Conservation (phyloP, 2,329 filamentous ascomycete genomes). For the Neonectria faginata region DNA sequence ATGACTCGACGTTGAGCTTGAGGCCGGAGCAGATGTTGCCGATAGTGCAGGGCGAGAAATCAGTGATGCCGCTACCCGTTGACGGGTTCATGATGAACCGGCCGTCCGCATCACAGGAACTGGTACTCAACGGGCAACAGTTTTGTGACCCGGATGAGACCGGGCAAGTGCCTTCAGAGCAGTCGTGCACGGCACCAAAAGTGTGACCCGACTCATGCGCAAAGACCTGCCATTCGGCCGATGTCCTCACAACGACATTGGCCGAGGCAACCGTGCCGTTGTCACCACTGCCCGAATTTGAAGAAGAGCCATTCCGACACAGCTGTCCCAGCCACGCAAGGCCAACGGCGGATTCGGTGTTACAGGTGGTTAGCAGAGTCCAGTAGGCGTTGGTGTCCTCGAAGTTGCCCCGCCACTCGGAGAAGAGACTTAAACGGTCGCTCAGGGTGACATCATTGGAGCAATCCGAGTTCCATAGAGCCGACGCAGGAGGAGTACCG, state of each 20-base stretch:
- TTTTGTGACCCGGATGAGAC: slow-evolving; percentile 63
- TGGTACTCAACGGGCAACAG: slow-evolving; percentile 82
- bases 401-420: slow-evolving; percentile 83
- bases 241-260: slow-evolving; percentile 88
- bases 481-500: slow-evolving; percentile 70
- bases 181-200: slow-evolving; percentile 96
- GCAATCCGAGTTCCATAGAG: slow-evolving; percentile 89
- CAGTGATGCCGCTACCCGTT: slow-evolving; percentile 76
- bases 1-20: slow-evolving; percentile 78
- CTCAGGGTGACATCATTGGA: slow-evolving; percentile 72
- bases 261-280: slow-evolving; percentile 84
- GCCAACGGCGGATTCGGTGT: slow-evolving; percentile 86
- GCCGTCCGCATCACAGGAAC: slow-evolving; percentile 79
- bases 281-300: slow-evolving; percentile 59
- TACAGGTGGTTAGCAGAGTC: slow-evolving; percentile 87
- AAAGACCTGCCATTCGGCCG: slow-evolving; percentile 93
- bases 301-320: slow-evolving; percentile 72
- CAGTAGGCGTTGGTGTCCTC: slow-evolving; percentile 90
- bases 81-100: slow-evolving; percentile 97
- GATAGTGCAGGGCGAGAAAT: slow-evolving; percentile 89
- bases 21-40: slow-evolving; percentile 95
- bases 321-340: slow-evolving; percentile 93
- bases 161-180: slow-evolving; percentile 77
- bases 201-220: slow-evolving; percentile 95
- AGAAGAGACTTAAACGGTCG: slow-evolving; percentile 87